Percentiles rank a stretch among this genome's conserved stretches.
phyloP scores from a whole-genome alignment of 805 yeast species.

The Yarrowia porcina region DNA sequence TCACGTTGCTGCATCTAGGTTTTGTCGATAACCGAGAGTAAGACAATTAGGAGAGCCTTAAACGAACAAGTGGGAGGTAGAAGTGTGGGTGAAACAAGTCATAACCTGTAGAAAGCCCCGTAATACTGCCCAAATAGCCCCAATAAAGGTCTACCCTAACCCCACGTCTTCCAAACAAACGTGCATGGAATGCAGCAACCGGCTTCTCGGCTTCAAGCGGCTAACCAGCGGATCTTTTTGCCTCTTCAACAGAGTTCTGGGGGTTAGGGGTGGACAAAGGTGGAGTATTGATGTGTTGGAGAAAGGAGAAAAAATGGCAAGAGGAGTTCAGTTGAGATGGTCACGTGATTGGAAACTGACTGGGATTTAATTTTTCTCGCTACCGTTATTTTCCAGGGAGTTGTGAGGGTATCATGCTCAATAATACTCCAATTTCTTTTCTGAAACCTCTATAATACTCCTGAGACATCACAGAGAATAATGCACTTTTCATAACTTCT shows the following conservation, averaged over 20 bases:
- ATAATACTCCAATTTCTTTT: not conserved
- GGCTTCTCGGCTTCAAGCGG: conserved; percentile 11
- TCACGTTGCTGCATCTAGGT: not conserved
- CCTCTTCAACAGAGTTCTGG: not conserved
- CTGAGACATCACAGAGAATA: too few species aligned
- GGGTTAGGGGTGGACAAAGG: not conserved
- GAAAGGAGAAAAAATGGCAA: not conserved
- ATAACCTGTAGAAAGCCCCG: not conserved
- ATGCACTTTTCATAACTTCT: not conserved
- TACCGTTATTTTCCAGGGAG: not conserved
- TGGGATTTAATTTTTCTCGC: too few species aligned
- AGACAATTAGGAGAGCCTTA: not conserved
- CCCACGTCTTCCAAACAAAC: not conserved
- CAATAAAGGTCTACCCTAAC: not conserved
- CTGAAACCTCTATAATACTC: not conserved
- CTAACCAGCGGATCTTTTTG: not conserved
- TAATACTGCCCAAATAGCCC: too few species aligned
- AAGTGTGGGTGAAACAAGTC: not conserved
- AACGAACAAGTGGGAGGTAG: not conserved
- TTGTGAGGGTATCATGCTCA: too few species aligned
- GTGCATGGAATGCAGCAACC: conserved; percentile 2
- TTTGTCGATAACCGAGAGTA: not conserved
- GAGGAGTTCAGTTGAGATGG: too few species aligned
- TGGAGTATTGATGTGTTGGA: not conserved
- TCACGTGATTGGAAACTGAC: not conserved